Base-by-base conservation (phyloP, 805 yeast genomes). In the Suhomyces prunicola region DNA sequence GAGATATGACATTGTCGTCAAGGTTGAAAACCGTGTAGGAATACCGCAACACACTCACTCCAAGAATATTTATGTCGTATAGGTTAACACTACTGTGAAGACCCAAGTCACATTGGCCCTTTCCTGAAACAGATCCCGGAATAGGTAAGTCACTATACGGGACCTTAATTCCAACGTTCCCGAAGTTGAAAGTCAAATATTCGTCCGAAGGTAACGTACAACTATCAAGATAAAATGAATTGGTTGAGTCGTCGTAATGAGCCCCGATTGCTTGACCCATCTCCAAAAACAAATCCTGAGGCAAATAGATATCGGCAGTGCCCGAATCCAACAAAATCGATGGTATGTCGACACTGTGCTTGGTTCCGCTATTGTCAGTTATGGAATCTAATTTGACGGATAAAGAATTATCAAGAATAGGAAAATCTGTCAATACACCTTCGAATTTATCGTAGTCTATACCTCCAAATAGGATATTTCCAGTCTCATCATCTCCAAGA, bases 1-100 rank as follows among this genome's bases (percentile, higher is more conserved):
- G 39, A 6, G 65, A 60, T 10, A 66, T 53, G 29, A 57, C 55
- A 45, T 57, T 57, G 51, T 63, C 62, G 36, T 66, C 69, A 51
- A 66, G 57, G 50, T 67, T 57, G 52, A 61, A 65, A 19, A 67
- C 69, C 6, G 62, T 46, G 54, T 67, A 67, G 12, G 66, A 62
- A 33, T 50, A 52, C 35, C 67, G 59, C 47, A 67, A 62, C 55
- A 67, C 65, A 56, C 61, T 64, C 52, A 61, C 69, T 5, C 71
- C 71, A 48, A 66, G 58, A 19, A 61, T 53, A 12, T 46, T 51
- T 4, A 36, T 17, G 42, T 47, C 22, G 26, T 47, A 39, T 12
- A 47, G 13, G 9, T 24, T 17, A 10, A 26, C 50, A 9, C 47
- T 39, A 22, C 40, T 19, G 9, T 48, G 36, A 15, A 51, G 42